Conservation (phyloP, 2,329 filamentous ascomycete species). For the Cladosporium sp. region DNA sequence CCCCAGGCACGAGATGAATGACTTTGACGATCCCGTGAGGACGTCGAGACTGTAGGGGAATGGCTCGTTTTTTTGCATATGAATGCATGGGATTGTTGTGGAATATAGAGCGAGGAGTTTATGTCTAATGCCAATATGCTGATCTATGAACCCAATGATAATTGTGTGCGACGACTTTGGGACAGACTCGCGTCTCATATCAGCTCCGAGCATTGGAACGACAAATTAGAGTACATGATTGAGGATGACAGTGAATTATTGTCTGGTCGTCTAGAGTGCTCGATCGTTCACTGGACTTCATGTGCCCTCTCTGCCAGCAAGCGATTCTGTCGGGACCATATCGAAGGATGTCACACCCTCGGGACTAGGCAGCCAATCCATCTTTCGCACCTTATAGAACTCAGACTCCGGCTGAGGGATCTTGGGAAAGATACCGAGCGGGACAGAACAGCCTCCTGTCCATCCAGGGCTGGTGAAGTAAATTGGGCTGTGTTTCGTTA, state of each 20-base stretch:
- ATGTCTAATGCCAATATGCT: not conserved
- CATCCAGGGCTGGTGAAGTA: not conserved
- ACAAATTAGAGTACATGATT: not conserved
- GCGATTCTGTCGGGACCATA: not conserved
- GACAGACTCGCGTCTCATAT: not conserved
- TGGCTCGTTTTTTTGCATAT: not conserved
- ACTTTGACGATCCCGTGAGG: conserved; percentile 40
- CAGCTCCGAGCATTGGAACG: not conserved
- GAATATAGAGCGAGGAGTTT: not conserved
- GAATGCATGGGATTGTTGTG: not conserved
- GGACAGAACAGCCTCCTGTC: conserved; percentile 6
- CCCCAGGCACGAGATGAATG: conserved; percentile 55
- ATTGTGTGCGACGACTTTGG: no score
- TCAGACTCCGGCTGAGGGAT: conserved; percentile 18
- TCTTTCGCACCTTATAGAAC: conserved; percentile 2
- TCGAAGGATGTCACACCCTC: not conserved
- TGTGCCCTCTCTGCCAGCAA: not conserved
- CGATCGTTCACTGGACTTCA: not conserved
- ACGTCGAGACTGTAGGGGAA: conserved; percentile 11
- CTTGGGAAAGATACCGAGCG: conserved; percentile 17
- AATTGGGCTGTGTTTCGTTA: not conserved
- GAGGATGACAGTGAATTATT: no score
- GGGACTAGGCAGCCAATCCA: not conserved
- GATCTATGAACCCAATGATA: no score
- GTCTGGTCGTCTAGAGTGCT: no score